These are phyloP conservation scores for Jacaranda copaia DNA, from an alignment of 257 asterid genomes.

Conservation along the genomic window DNA sequence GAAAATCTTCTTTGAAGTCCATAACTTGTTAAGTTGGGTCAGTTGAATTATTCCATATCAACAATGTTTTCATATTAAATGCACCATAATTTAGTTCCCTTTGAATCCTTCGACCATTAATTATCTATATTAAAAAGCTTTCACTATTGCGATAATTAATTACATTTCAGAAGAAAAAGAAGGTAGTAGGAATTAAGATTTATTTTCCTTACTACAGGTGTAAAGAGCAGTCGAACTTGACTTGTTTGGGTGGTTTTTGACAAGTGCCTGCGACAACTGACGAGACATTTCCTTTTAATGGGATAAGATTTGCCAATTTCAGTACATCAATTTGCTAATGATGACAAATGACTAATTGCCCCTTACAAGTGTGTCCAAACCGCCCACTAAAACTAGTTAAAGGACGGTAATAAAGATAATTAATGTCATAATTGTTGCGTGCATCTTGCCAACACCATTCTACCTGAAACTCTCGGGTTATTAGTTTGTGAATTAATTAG, in stretches of 20 bases:
- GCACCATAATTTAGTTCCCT: background rate
- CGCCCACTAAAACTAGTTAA: background rate
- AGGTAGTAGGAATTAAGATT: background rate
- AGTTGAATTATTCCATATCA: too few species aligned
- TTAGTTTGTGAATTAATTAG: too few species aligned
- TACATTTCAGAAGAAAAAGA: background rate
- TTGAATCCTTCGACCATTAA: background rate
- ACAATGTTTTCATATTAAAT: background rate
- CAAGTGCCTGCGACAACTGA: background rate
- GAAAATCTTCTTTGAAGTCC: too few species aligned
- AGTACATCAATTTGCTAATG: background rate
- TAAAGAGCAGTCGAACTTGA: too few species aligned
- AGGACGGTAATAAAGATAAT: background rate
- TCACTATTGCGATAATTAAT: too few species aligned
- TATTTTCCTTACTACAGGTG: background rate
- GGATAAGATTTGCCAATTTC: slow-evolving; percentile 16
- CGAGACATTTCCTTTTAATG: slow-evolving; percentile 1
- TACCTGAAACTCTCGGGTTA: background rate
- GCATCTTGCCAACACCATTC: background rate
- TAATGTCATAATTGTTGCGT: background rate
- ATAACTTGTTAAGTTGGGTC: too few species aligned
- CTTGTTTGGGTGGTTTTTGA: too few species aligned
- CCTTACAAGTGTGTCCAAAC: background rate
- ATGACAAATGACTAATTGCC: slow-evolving; percentile 14
- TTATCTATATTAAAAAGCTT: too few species aligned